A percentile compares a stretch with the other conserved stretches of the same genome.
Evolutionary conservation across 1,139 yeast genomes (phyloP).

Genomic region (Candida glucosophila): DNA sequence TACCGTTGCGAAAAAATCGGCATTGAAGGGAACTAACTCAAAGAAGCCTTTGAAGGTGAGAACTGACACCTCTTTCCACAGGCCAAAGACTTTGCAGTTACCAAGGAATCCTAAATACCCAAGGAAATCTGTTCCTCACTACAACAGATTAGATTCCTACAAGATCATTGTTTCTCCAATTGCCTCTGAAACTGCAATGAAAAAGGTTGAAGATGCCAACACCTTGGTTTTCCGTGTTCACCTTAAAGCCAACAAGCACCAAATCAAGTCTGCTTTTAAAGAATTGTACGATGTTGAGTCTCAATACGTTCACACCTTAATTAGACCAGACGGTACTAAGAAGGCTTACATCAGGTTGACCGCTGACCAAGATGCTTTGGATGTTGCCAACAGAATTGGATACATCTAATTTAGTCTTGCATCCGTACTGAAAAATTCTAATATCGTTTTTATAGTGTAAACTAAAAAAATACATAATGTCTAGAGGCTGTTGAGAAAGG

Average conservation of each 20-base stretch:
- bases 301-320: slow-evolving; percentile 87
- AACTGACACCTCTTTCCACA: slow-evolving; percentile 91
- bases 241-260: slow-evolving; percentile 94
- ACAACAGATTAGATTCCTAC: slow-evolving; percentile 95
- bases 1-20: slow-evolving; percentile 97
- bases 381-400: slow-evolving; percentile 99
- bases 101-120: slow-evolving; percentile 94
- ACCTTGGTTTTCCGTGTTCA: slow-evolving; percentile 98
- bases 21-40: slow-evolving; percentile 93
- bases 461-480: too few species aligned
- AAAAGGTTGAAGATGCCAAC: slow-evolving; percentile 99
- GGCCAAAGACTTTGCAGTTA: slow-evolving; percentile 94
- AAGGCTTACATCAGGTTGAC: slow-evolving; percentile 99
- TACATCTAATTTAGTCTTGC: slow-evolving; percentile 65
- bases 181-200: slow-evolving; percentile 98
- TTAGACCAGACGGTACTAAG: slow-evolving; percentile 99
- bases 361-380: slow-evolving; percentile 99
- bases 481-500: too few species aligned
- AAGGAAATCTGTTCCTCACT: slow-evolving; percentile 94
- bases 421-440: too few species aligned
- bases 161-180: slow-evolving; percentile 91
- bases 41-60: slow-evolving; percentile 89
- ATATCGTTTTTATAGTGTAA: too few species aligned
- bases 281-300: slow-evolving; percentile 97
- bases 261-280: slow-evolving; percentile 97